These are phyloP conservation scores for Blastocystis sp. DNA, from an alignment of 352 stramenopile species.

Conservation along the genomic window DNA sequence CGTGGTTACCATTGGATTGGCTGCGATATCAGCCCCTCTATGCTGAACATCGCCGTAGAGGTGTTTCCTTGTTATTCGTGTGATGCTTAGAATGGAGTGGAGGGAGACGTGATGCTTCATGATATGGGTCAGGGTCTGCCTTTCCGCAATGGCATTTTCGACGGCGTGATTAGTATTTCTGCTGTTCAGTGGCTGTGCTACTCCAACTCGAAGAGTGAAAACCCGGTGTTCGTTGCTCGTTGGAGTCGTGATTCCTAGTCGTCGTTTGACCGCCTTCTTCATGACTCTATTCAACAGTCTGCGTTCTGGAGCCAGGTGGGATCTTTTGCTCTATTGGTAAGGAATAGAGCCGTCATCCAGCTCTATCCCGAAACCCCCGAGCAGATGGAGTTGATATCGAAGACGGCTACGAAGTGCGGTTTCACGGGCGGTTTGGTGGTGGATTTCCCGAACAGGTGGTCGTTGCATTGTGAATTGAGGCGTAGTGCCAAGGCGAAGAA, in stretches of 20 bases:
- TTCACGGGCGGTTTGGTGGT: slow-evolving; percentile 94
- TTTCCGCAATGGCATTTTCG: slow-evolving; percentile 93
- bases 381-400: slow-evolving; percentile 86
- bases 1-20: slow-evolving; percentile 93
- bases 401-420: slow-evolving; percentile 81
- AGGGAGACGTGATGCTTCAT: slow-evolving; percentile 79
- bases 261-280: slow-evolving; percentile 65
- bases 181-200: slow-evolving; percentile 99
- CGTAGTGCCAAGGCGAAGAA: slow-evolving; percentile 93
- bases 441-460: slow-evolving; percentile 92
- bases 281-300: slow-evolving; percentile 78
- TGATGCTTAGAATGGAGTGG: slow-evolving; percentile 72
- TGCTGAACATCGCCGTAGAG: slow-evolving; percentile 96
- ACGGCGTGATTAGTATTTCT: slow-evolving; percentile 97
- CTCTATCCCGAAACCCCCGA: slow-evolving; percentile 93
- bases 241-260: slow-evolving; percentile 84
- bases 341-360: slow-evolving; percentile 87
- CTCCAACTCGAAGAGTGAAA: slow-evolving; percentile 92
- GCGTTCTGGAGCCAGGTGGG: slow-evolving; percentile 48
- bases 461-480: neutral
- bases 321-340: slow-evolving; percentile 1
- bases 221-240: slow-evolving; percentile 85
- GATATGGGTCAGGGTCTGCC: slow-evolving; percentile 97
- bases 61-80: slow-evolving; percentile 75
- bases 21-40: slow-evolving; percentile 91